These are phyloP conservation scores for Neopestalotiopsis clavispora DNA, from an alignment of 2,329 filamentous ascomycete genomes.

Conservation along the genomic window DNA sequence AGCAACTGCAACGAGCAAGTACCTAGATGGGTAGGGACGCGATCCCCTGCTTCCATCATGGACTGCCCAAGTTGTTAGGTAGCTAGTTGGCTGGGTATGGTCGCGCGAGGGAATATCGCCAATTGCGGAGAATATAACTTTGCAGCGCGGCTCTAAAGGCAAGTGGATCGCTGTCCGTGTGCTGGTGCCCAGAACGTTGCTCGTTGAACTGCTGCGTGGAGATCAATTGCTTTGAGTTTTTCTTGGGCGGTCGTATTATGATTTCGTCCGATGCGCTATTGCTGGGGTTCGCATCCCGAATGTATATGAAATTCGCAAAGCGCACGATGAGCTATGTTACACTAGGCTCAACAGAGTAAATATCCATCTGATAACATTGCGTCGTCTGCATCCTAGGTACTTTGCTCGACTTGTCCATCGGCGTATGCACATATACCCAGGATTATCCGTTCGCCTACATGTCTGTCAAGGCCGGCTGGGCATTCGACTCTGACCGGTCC, in stretches of 20 bases:
- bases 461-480: not conserved
- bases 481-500: not conserved
- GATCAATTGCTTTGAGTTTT: slow-evolving; percentile 11
- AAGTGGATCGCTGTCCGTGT: slow-evolving; percentile 2
- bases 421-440: not conserved
- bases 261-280: not conserved
- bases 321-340: not conserved
- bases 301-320: not conserved
- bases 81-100: not conserved
- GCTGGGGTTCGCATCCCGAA: not conserved
- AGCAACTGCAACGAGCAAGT: slow-evolving; percentile 9
- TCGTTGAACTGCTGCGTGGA: not conserved
- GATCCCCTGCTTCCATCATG: not conserved
- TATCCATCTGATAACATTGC: not conserved
- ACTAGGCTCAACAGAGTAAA: not conserved
- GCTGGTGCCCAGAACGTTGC: not conserved
- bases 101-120: not conserved
- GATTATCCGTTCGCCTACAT: not conserved
- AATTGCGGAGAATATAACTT: slow-evolving; percentile 5
- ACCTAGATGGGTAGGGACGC: not conserved
- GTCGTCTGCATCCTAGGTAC: not conserved
- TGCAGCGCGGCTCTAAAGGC: slow-evolving; percentile 8
- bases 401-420: not conserved
- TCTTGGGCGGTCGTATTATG: not conserved
- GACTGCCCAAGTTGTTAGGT: slow-evolving; percentile 1